Evolutionary conservation across 2,329 filamentous ascomycete species (phyloP), one percentile per base, ranked within the genome.

Genomic region (Penicillium sp.): DNA sequence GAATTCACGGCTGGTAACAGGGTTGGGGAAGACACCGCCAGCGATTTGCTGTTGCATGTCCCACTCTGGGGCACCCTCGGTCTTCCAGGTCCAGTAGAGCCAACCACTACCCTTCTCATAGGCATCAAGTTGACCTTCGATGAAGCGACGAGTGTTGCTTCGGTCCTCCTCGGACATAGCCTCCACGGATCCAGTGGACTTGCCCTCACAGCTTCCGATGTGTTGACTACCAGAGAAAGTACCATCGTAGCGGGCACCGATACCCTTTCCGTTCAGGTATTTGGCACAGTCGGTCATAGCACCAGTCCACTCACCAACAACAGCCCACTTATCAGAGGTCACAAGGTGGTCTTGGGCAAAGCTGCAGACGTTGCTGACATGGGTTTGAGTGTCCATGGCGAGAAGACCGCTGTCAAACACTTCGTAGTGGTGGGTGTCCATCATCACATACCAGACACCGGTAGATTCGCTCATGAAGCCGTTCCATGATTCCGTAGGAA

Each of bases 231-330:
- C 78, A 0, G 75, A 69, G 62, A 78, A 83, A 3, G 79, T 80
- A 15, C 84, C 85, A 44, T 79, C 76, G 58, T 84, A 86, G 36
- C 87, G 79, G 9, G 85, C 79, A 13, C 85, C 86, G 43, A 83
- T 72, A 2, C 81, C 81, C 56, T 81, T 82, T 40, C 87, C 85
- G 60, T 84, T 84, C 47, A 79, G 67, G 55, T 76, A 80, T 48
- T 76, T 78, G 9, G 82, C 79, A 62, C 82, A 84, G 60, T 82
- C 80, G 3, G 87, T 89, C 79, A 88, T 82, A 15, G 86, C 87
- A 23, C 80, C 86, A 1, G 82, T 84, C 86, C 87, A 89, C 70
- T 90, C 87, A 41, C 87, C 87, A 5, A 87, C 81, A 53, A 89
- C 76, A n/a, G 83, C 81, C 80, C 83, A 87, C 70, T 89, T 88